Base-by-base conservation (phyloP, 345 rosid species). In the Nephelium lappaceum region DNA sequence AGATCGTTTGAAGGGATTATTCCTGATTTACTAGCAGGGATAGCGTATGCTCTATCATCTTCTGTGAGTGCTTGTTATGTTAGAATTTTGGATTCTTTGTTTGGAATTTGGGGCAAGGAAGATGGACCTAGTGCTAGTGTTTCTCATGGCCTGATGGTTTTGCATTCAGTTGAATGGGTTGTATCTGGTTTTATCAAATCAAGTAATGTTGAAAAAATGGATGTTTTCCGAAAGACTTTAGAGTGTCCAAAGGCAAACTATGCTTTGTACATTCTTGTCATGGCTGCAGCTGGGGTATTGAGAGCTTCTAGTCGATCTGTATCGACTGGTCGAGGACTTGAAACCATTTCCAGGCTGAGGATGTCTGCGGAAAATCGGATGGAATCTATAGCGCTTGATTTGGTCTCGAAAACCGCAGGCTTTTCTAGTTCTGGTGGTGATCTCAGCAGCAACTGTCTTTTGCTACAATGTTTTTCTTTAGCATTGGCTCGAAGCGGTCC, bases 131-230 rank as follows among this genome's bases (percentile, higher is more conserved):
- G 49, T 77, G 84, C 83, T 64, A 83, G 67, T 77, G 84, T 91
- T 77, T 77, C 87, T 71, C 71, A 85, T 72, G 99, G 97, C 41
- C 86, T 94, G 71, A 89, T 93, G 93, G 82, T 94, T 84, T 81
- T 96, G 84, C 98, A 94, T 87, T 85, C 89, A 88, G 77, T 92
- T 49, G 99, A 93, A 77, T 91, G 99, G 99, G 85, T 90, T 75
- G 77, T 91, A 25, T 90, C 90, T 63, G 87, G 93, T 81, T 86
- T 84, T 71, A 79, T 91, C 82, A 86, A 85, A 74, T 84, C 88
- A 71, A 80, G 23, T 69, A 77, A 88, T 77, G 61, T 81, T 0
- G 85, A 80, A 57, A 89, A 89, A 84, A 83, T 92, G 76, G 81
- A 78, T 67, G 77, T 77, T 49, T 86, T 92, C 2, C 72, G 79